Percentiles rank a stretch among this genome's conserved stretches.
These are phyloP conservation scores for Colletotrichum lini DNA, from an alignment of 2,329 filamentous ascomycete genomes.

Conservation along the genomic window DNA sequence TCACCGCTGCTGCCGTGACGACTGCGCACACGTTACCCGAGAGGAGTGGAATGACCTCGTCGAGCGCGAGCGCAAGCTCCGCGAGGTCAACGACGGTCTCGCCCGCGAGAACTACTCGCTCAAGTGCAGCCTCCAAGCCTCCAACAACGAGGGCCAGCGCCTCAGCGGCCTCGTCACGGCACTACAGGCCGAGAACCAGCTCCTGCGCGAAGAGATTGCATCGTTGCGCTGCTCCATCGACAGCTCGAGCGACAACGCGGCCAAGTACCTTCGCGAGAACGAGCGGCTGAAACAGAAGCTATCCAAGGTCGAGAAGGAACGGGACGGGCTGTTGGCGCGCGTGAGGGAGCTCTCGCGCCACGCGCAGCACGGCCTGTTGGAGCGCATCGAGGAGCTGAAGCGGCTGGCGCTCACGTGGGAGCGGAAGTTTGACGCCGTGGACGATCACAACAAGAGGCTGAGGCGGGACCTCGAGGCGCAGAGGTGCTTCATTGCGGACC, in stretches of 20 bases:
- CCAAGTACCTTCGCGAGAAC: conserved; percentile 51
- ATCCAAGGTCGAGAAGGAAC: conserved; percentile 55
- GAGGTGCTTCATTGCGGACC: conserved; percentile 34
- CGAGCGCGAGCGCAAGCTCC: conserved; percentile 54
- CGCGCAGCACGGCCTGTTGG: conserved; percentile 47
- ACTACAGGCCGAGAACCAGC: conserved; percentile 55
- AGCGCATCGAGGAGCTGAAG: conserved; percentile 51
- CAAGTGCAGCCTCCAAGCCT: conserved; percentile 52
- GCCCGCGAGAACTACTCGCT: conserved; percentile 50
- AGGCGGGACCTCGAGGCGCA: conserved; percentile 38
- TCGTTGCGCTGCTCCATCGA: conserved; percentile 56
- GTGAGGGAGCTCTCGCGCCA: conserved; percentile 54
- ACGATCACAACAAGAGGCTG: conserved; percentile 42
- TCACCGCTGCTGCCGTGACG: conserved; percentile 46
- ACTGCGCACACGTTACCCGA: conserved; percentile 54
- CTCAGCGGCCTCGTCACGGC: conserved; percentile 53
- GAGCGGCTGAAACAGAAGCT: conserved; percentile 53
- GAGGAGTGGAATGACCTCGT: conserved; percentile 56
- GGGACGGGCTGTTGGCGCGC: conserved; percentile 51
- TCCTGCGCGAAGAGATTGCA: conserved; percentile 56
- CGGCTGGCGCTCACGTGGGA: conserved; percentile 55
- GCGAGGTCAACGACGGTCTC: conserved; percentile 54
- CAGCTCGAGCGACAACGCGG: conserved; percentile 49
- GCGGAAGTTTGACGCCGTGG: conserved; percentile 42
- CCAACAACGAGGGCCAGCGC: conserved; percentile 54